Conservation (phyloP, 1,284 basidiomycete genomes). For the Hymenochaete sp. region DNA sequence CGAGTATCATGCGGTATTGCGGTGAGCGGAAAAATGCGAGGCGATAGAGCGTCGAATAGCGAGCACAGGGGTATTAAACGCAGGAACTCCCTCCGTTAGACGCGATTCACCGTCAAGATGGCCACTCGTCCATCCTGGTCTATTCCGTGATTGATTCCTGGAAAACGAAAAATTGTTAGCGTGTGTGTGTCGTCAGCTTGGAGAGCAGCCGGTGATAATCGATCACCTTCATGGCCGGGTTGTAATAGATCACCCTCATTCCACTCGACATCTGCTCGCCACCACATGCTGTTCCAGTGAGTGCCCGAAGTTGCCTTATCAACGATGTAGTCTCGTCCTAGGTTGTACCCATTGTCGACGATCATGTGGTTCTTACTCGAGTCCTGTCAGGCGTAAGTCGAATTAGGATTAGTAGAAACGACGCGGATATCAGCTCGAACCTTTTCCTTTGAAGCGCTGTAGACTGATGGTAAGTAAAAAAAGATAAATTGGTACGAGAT, state of each 20-base stretch:
- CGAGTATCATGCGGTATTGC: too few species aligned
- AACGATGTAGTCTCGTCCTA: conserved; percentile 68
- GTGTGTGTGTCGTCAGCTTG: background rate
- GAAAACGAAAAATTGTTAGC: too few species aligned
- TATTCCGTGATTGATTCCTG: conserved; percentile 73
- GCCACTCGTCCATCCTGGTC: conserved; percentile 73
- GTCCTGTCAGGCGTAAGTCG: conserved; percentile 35
- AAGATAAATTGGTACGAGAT: background rate
- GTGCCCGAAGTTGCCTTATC: conserved; percentile 52
- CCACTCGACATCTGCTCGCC: conserved; percentile 70
- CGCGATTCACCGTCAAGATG: conserved; percentile 53
- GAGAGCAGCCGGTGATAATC: background rate
- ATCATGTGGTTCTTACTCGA: conserved; percentile 64
- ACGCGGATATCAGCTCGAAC: conserved; percentile 25
- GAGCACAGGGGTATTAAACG: background rate
- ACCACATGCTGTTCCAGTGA: conserved; percentile 52
- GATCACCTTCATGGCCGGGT: conserved; percentile 51
- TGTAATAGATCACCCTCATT: conserved; percentile 49
- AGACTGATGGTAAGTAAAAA: background rate
- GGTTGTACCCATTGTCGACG: conserved; percentile 65
- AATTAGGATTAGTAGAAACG: conserved; percentile 1
- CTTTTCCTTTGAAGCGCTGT: conserved; percentile 65
- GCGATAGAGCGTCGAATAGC: too few species aligned
- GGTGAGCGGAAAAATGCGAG: too few species aligned
- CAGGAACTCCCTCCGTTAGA: conserved; percentile 24